Evolutionary conservation across 2,329 filamentous ascomycete species (phyloP), one percentile per base, ranked within the genome.

Genomic region (Aspergillus persii): DNA sequence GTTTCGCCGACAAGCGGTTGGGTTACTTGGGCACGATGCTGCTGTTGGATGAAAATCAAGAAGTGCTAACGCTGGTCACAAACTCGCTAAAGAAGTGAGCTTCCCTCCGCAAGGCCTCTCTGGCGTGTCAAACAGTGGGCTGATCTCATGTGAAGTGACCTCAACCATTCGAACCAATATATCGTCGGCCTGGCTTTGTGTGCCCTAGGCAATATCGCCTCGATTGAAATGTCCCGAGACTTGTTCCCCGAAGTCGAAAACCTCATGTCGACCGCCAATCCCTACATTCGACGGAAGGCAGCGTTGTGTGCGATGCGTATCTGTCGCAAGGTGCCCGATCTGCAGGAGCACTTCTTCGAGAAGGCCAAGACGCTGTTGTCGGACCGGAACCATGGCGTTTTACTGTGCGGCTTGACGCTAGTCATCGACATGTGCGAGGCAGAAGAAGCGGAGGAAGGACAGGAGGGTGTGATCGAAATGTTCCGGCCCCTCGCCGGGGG

Each of bases 291-390:
- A 68, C 87, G 95, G 68, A 99, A 99, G 81, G 95, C 95, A 18
- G 95, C 95, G 3, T 84, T 99, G n/a, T 99, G 95, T 78, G 95
- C 95, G 53, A 99, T 99, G 95, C 87, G 93, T 66, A 97, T 99
- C 83, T 97, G 93, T 79, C 89, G 92, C 69, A 99, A 99, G 77
- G 95, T 99, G 9, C 95, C 96, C 5, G 95, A 99, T 75, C 80
- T 99, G 56, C 92, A 96, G 76, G 96, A 99, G 75, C 93, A 99
- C 77, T 99, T 99, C 72, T 74, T 97, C 59, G 95, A 99, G 61
- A 98, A 98, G 76, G 91, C 94, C 15, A 90, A 95, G 62, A 84
- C 91, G 30, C 83, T 99, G 8, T 81, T 99, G 26, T 90, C 92
- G 29, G 95, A 99, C 76, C 85, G 95, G 62, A 99, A 99, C 77